Evolutionary conservation across 495 filamentous ascomycete species (phyloP), one percentile per base, ranked within the genome.

Genomic region (Thermochaetoides thermophila): DNA sequence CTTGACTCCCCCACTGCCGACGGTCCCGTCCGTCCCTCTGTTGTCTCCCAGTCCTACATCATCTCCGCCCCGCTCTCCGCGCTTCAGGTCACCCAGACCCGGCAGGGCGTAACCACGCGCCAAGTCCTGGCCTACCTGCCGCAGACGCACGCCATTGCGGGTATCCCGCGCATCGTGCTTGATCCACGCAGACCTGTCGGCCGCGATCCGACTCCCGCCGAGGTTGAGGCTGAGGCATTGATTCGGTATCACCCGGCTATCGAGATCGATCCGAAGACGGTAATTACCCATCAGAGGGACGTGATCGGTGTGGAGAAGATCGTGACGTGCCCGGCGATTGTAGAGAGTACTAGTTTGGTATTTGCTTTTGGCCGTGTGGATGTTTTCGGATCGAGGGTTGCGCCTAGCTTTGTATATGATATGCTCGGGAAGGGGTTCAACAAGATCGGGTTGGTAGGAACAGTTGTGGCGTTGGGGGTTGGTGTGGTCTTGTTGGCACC

Each of bases 341-440:
- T 99, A n/a, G 89, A 99, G 57, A 94, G 85, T 55, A 95, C 89
- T 9, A 84, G 81, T 46, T 53, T 99, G 27, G 71, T 99, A 17
- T 74, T 96, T 45, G 87, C 84, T 3, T 95, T 79, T 51, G 91
- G 91, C 3, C 6, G 11, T 6, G 45, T 78, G 0, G 89, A 99
- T 50, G 56, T 96, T 20, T 99, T 84, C 44, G 85, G 81, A 4
- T 85, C 86, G 3, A 63, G 84, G 10, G 74, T 89, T 20, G 72
- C 76, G 18, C 89, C 89, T 1, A 91, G 82, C 48, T 70, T 78
- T 35, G 68, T 78, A 3, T 99, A 96, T 55, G 89, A 99, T 58
- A 68, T 94, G 12, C 62, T 99, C 1, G 87, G 84, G 21, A 91
- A 86, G 59, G 81, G 78, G 4, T 99, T 99, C 52, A 84, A 80